Evolutionary conservation across 306 rosid genomes (phyloP).

Genomic region (Neltuma alba): DNA sequence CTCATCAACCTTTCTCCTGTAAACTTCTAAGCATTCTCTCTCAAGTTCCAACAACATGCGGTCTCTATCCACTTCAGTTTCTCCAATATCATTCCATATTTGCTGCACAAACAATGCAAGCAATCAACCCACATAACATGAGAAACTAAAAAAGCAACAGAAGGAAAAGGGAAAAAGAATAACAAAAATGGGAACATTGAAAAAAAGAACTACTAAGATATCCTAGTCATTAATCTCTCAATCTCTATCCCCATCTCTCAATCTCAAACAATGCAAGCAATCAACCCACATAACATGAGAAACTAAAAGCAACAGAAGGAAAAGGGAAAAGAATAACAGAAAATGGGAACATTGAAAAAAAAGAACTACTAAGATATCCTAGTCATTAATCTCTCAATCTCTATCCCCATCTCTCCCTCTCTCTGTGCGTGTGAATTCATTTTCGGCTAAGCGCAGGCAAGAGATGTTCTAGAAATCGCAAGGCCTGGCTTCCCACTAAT

Average conservation of each 20-base stretch:
- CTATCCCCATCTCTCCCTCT: background rate
- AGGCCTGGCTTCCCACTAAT: constrained; percentile 9
- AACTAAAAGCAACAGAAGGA: background rate
- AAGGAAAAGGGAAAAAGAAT: background rate
- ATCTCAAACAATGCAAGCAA: constrained; percentile 16
- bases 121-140: constrained; percentile 18
- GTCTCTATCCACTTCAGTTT: constrained; percentile 76
- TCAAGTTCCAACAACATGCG: constrained; percentile 84
- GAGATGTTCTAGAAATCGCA: constrained; percentile 6
- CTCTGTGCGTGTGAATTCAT: background rate
- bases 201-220: too few species aligned
- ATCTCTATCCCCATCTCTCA: too few species aligned
- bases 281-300: constrained; percentile 17
- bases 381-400: background rate
- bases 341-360: background rate
- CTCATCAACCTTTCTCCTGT: constrained; percentile 88
- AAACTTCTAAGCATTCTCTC: constrained; percentile 94
- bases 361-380: background rate
- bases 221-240: too few species aligned
- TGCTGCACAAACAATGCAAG: constrained; percentile 55
- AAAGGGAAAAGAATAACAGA: background rate
- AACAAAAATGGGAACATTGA: too few species aligned
- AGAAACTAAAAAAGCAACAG: background rate
- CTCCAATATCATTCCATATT: constrained; percentile 97
- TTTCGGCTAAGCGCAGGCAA: constrained; percentile 16